phyloP scores from a whole-genome alignment of 805 yeast species.

The Lachancea nothofagi region DNA sequence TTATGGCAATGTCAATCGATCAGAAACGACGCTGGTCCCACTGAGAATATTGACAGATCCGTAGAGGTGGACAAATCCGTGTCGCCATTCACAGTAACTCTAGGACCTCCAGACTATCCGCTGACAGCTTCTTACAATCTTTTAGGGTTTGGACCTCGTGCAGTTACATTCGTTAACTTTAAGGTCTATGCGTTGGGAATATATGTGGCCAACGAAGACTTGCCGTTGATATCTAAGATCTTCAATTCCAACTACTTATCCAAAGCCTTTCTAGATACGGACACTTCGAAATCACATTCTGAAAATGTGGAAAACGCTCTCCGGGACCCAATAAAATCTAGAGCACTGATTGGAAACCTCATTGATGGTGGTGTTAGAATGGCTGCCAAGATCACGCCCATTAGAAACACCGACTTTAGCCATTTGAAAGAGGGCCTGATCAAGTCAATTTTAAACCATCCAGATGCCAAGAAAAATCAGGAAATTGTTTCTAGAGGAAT shows the following conservation, averaged over 20 bases:
- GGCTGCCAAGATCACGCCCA: constrained; percentile 74
- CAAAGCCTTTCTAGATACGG: constrained; percentile 33
- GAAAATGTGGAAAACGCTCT: constrained; percentile 42
- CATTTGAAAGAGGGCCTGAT: constrained; percentile 88
- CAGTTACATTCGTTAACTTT: constrained; percentile 75
- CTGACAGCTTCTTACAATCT: constrained; percentile 43
- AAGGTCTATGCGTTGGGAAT: constrained; percentile 86
- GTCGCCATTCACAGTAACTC: constrained; percentile 41
- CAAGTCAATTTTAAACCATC: constrained; percentile 67
- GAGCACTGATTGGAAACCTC: constrained; percentile 49
- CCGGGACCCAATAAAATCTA: constrained; percentile 47
- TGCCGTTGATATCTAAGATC: constrained; percentile 36
- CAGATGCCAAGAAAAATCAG: constrained; percentile 47
- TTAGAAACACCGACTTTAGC: constrained; percentile 83
- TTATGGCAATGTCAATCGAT: background rate
- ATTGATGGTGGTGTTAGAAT: constrained; percentile 56
- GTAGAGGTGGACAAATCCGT: constrained; percentile 47
- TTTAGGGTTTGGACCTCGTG: constrained; percentile 75
- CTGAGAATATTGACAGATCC: constrained; percentile 23
- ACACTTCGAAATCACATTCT: constrained; percentile 30
- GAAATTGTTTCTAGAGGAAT: constrained; percentile 56
- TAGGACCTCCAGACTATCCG: constrained; percentile 23
- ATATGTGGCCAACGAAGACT: constrained; percentile 63
- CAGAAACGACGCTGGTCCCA: constrained; percentile 7
- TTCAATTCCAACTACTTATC: constrained; percentile 41